Evolutionary conservation across 176 grass and related monocot species (phyloP), one percentile per base, ranked within the genome.

Genomic region (Miscanthus lutarioriparius): DNA sequence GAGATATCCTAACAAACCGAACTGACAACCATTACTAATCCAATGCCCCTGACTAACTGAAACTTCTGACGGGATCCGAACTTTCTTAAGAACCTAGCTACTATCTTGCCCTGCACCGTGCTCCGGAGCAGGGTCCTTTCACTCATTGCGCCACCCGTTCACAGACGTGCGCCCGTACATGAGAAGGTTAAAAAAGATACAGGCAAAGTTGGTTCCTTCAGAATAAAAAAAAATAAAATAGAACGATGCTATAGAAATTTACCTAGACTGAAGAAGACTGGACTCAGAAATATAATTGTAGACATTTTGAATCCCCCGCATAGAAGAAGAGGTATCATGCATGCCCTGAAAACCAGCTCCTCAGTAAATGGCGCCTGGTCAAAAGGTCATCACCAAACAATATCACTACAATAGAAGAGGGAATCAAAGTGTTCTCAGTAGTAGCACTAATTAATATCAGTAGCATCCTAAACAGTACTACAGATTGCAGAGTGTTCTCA

Each of bases 181-280:
- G 10, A 25, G 58, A 62, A 26, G n/a, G 7, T 70, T 59, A 72
- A 76, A 70, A 27, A 45, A 4, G 35, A 67, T 54, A 73, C 30
- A 27, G 35, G 36, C 15, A 35, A 77, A 26, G 43, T 44, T 28
- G 0, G 9, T 45, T 41, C 66, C 22, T 37, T 73, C 0, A 1
- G 43, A 78, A 72, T 27, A 20, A 40, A 53, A 76, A 76, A 75
- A 71, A 56, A 41, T 32, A n/a, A n/a, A n/a, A n/a, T 40, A 15
- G 25, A 65, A 48, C 0, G 13, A 85, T 27, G 47, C 72, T 53
- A 33, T 78, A 86, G 51, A 41, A 82, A 87, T 47, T 86, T 92
- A 98, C 96, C 96, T 90, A 98, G 87, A 76, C 96, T 98, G 89
- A 98, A 98, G 87, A 98, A 98, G 78, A 98, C 72, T 47, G 96